Conservation (phyloP, 2,329 filamentous ascomycete genomes). For the Macrophomina phaseolina region DNA sequence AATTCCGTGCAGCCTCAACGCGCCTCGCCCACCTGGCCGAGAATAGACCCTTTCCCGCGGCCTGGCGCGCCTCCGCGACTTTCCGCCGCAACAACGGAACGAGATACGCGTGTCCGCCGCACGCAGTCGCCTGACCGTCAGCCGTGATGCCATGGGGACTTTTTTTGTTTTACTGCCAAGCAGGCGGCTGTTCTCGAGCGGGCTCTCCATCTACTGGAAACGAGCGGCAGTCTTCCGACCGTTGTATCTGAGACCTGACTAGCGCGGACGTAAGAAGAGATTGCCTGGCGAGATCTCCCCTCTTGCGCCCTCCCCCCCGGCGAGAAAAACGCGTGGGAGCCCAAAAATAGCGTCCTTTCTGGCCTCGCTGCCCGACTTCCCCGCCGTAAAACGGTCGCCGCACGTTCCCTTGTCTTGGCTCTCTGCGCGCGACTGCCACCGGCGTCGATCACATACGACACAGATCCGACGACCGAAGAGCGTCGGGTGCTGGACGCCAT, state of each 20-base stretch:
- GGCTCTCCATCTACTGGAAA: constrained; percentile 3
- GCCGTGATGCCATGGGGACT: neutral
- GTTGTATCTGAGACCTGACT: neutral
- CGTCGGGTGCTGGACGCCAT: too few species aligned
- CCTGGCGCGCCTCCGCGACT: neutral
- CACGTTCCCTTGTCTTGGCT: neutral
- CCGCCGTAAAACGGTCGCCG: neutral
- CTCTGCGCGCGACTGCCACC: neutral
- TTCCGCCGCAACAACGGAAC: neutral
- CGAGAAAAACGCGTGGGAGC: neutral
- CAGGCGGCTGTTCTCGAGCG: neutral
- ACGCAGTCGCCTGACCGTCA: neutral
- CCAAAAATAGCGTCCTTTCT: neutral
- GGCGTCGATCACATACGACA: neutral
- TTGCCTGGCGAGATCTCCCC: neutral
- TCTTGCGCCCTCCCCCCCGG: neutral
- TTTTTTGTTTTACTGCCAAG: neutral
- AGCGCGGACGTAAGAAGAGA: neutral
- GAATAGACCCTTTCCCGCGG: neutral
- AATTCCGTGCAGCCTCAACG: neutral
- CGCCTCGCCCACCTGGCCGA: constrained; percentile 5
- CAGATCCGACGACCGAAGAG: neutral
- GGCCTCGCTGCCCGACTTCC: neutral
- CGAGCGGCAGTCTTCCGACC: neutral
- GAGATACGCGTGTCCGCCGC: constrained; percentile 7